Base-by-base conservation (phyloP, 2,329 filamentous ascomycete genomes). In the Nothomitra cinnamomea region DNA sequence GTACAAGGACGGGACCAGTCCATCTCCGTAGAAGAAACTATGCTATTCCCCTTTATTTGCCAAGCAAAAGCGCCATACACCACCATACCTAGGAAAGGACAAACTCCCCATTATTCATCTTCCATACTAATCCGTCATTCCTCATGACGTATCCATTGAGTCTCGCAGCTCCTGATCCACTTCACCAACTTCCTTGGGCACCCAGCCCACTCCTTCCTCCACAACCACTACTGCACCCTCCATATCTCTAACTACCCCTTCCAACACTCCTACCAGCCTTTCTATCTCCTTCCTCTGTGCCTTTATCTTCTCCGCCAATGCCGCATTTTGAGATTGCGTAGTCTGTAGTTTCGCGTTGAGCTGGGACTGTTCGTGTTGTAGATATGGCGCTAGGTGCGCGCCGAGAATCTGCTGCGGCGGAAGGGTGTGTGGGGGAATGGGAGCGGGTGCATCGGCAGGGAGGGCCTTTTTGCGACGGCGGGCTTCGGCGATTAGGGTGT, bases 401-500 rank as follows among this genome's bases (percentile, higher is more conserved):
- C 72, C 67, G 56, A 78, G 76, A 10, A 82, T 67, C 49, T 75
- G 71, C 25, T 72, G 66, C 0, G 78, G 75, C 0, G 75, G 70
- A 19, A 81, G 67, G 0, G 73, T 78, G 64, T 82, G 79, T 17
- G 77, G 75, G 4, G 41, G 32, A 24, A 40, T 52, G 25, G 42
- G 25, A 13, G 47, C 36, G n/a, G 41, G 35, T 22, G 40, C 15
- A 32, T 13, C 3, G 17, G 3, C n/a, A 24, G 42, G 52, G 24
- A 28, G 47, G 47, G 47, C 61, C 62, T 70, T 60, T 63, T 53
- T 70, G 70, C 63, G 78, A 58, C 77, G 68, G 58, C 65, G 63
- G 10, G 78, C 79, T 57, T 81, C 78, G 25, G 72, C 73, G 25
- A 82, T 72, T 57, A 80, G 66, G 38, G 71, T 67, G 61, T 83